Base-by-base conservation (phyloP, 148 eudicot species). In the Cornus kousa region DNA sequence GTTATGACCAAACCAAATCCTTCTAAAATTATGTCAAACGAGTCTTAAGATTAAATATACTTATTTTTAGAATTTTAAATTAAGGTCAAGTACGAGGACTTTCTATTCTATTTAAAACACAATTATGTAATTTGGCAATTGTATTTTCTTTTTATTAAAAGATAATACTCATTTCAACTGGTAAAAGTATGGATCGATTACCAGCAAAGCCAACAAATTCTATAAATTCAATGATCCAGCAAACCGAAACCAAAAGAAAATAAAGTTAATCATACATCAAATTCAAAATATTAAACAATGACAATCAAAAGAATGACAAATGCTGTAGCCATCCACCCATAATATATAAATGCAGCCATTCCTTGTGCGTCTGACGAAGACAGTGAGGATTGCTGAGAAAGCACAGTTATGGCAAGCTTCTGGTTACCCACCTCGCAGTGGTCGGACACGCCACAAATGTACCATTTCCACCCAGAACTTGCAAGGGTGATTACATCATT, bases 381-480 rank as follows among this genome's bases (percentile, higher is more conserved):
- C 4, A 43, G 48, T 3, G 59, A 53, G 19, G 48, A 16, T 53
- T 2, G 19, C 59, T 43, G 48, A 6, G 48, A 43, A 3, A 43
- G 48, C 48, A 86, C 86, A 7, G 71, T 73, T 48, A 86, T 81
- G 60, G 68, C 83, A 46, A 86, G 76, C 77, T 86, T 86, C 55
- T 81, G 83, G 67, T 53, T 12, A 0, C 70, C 67, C 19, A 35
- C 46, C 3, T 46, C 24, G 37, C 86, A 86, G 50, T 86, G 86
- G 2, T 50, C n/a, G 1, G 16, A 69, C 2, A 73, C 76, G 1
- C 80, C 84, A 53, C 89, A 81, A 76, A 86, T 69, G 79, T 81
- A 86, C 85, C 86, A 83, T 73, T 84, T 86, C n/a, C 71, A 76
- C 0, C 89, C 86, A 0, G 86, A 66, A 46, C 73, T 46, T 8